Evolutionary conservation across 208 protist species (phyloP), one percentile per base, ranked within the genome.

Genomic region (Trichomonas tenax): DNA sequence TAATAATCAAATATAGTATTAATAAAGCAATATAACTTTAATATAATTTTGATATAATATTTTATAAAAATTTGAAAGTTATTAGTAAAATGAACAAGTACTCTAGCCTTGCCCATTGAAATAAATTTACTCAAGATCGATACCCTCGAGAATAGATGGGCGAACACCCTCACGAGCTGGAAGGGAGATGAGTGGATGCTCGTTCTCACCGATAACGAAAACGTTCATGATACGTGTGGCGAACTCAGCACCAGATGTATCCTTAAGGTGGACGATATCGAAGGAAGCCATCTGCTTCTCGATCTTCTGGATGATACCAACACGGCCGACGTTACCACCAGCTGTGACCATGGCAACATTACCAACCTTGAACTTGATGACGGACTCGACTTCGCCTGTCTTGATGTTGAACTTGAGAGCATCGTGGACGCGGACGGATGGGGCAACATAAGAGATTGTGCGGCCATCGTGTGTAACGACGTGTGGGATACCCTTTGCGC

Each of bases 391-490:
- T 97, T 99, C 99, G 97, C 98, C 98, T 63, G 98, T 98, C 96
- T 98, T 98, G 63, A 99, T 48, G 97, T 99, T 98, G 97, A 99
- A 97, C 97, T 99, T 99, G 97, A 99, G 97, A 81, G 99, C 99
- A 98, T 99, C 99, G 96, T 98, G 96, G 44, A 38, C 36, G 0
- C 44, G 15, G 38, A 97, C 63, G 0, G 14, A 1, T 40, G 96
- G 96, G 97, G 99, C 98, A 89, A 99, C 99, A 98, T 99, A 99
- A 97, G 99, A 98, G 97, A 99, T 99, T 97, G 99, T 99, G 97
- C 99, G 98, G 95, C 99, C 99, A 97, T 99, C 99, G 97, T 99
- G 98, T 81, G 99, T 99, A 95, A 98, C 97, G 96, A 99, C 96
- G 97, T 98, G 99, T 96, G 99, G 99, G 96, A 99, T 98, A 23